Conservation (phyloP, 805 yeast genomes). For the Sugiyamaella chiloensis region DNA sequence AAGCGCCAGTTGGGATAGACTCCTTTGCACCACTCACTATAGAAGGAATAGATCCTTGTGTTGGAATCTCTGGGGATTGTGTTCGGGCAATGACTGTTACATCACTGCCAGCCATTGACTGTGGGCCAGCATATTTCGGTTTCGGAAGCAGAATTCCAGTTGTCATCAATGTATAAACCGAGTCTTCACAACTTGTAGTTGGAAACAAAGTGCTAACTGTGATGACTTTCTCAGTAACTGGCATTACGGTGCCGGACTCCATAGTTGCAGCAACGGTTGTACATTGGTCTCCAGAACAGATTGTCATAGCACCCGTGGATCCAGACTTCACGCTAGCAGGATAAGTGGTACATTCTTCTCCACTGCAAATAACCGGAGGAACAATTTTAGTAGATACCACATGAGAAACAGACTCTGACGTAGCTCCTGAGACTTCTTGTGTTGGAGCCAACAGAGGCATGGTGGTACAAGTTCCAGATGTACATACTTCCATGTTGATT, state of each 20-base stretch:
- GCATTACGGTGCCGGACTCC: conserved; percentile 4
- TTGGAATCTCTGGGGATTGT: neutral
- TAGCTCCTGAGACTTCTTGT: neutral
- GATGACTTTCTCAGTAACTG: conserved; percentile 1
- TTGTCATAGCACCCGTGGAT: neutral
- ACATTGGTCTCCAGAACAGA: conserved; percentile 5
- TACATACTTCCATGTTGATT: conserved; percentile 11
- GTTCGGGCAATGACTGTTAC: conserved; percentile 6
- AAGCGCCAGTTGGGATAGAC: conserved; percentile 12
- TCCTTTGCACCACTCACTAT: neutral
- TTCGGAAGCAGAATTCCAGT: conserved; percentile 13
- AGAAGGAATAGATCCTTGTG: neutral
- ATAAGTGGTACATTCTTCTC: conserved; percentile 1
- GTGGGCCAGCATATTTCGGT: neutral
- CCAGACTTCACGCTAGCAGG: conserved; percentile 2
- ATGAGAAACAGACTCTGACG: neutral
- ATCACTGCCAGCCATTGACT: neutral
- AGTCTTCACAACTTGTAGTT: conserved; percentile 8
- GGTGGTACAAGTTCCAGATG: conserved; percentile 9
- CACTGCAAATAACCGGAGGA: conserved; percentile 10
- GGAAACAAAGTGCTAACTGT: conserved; percentile 11
- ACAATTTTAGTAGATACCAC: neutral
- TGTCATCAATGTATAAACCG: conserved; percentile 9
- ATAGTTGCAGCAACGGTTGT: conserved; percentile 5
- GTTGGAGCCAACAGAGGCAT: conserved; percentile 9